Evolutionary conservation across 352 stramenopile genomes (phyloP).

Genomic region (Phytophthora chlamydospora): DNA sequence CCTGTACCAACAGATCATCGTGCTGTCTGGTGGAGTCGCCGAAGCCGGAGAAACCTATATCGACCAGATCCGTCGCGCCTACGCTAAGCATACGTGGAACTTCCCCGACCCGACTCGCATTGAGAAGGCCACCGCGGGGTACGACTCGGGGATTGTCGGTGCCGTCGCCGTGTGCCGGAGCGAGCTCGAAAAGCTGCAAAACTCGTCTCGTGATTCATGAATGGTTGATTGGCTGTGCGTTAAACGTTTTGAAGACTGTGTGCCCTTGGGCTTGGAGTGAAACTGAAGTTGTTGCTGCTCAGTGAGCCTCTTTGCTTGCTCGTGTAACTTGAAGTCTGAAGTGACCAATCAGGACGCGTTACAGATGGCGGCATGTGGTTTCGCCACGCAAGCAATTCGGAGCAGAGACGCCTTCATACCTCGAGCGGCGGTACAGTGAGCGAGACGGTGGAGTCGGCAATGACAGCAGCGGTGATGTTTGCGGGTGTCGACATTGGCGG

Average conservation of each 20-base stretch:
- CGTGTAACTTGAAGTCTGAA: neutral
- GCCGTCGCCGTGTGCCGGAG: conserved; percentile 35
- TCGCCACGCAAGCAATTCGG: conserved; percentile 10
- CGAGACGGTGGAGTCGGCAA: conserved; percentile 5
- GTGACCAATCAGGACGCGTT: conserved; percentile 18
- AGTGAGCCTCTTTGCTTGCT: too few relatives aligned
- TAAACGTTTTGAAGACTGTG: neutral
- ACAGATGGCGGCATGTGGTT: conserved; percentile 3
- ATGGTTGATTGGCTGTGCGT: neutral
- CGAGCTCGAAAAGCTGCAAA: neutral
- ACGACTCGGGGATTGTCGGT: conserved; percentile 73
- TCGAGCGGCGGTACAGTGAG: conserved; percentile 8
- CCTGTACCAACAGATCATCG: conserved; percentile 39
- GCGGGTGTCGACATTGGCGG: conserved; percentile 79
- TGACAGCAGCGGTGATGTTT: conserved; percentile 40
- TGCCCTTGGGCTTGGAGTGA: too few relatives aligned
- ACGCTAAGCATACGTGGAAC: conserved; percentile 64
- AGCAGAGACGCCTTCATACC: conserved; percentile 9
- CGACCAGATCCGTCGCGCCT: conserved; percentile 44
- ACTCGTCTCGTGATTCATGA: too few relatives aligned
- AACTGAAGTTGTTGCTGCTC: too few relatives aligned
- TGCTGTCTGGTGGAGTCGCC: conserved; percentile 64
- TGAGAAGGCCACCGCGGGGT: conserved; percentile 64
- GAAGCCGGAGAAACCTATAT: conserved; percentile 61
- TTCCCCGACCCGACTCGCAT: conserved; percentile 61